Conservation (phyloP, 108 stramenopile species). For the Cyclostephanos invisitatus region DNA sequence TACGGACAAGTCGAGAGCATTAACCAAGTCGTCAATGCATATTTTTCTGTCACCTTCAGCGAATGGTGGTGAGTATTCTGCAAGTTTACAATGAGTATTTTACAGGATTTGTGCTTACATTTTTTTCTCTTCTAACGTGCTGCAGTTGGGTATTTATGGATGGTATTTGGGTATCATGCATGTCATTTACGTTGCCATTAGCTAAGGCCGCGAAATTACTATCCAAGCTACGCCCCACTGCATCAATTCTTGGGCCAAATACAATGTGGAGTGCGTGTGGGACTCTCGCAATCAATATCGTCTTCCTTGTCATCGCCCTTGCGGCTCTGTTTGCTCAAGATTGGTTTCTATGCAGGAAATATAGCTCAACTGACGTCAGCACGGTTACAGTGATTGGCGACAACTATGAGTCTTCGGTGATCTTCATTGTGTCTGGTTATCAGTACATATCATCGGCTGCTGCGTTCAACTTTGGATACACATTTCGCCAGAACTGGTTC, state of each 20-base stretch:
- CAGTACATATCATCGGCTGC: conserved; percentile 64
- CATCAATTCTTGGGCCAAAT: conserved; percentile 62
- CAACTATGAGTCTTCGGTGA: conserved; percentile 46
- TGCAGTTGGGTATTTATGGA: conserved; percentile 52
- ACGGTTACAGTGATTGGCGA: conserved; percentile 52
- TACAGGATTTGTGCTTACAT: not conserved
- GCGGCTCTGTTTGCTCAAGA: conserved; percentile 50
- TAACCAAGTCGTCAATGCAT: conserved; percentile 59
- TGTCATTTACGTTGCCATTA: conserved; percentile 67
- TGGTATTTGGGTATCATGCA: conserved; percentile 56
- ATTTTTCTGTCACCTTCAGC: conserved; percentile 52
- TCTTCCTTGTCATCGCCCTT: conserved; percentile 54
- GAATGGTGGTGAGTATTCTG: conserved; percentile 64
- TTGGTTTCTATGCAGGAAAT: conserved; percentile 70
- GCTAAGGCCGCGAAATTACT: conserved; percentile 51
- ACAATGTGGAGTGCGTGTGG: conserved; percentile 57
- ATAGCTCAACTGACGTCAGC: conserved; percentile 51
- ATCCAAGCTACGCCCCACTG: conserved; percentile 60
- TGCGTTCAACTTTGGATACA: conserved; percentile 62
- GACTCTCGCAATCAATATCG: conserved; percentile 55
- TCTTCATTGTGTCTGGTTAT: conserved; percentile 62
- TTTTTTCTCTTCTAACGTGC: not conserved
- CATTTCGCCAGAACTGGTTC: conserved; percentile 44
- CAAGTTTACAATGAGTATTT: not conserved
- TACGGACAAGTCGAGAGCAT: conserved; percentile 74